A percentile compares a stretch with the other conserved stretches of the same genome.
Conservation (phyloP, 345 rosid genomes). For the Salix caprea region DNA sequence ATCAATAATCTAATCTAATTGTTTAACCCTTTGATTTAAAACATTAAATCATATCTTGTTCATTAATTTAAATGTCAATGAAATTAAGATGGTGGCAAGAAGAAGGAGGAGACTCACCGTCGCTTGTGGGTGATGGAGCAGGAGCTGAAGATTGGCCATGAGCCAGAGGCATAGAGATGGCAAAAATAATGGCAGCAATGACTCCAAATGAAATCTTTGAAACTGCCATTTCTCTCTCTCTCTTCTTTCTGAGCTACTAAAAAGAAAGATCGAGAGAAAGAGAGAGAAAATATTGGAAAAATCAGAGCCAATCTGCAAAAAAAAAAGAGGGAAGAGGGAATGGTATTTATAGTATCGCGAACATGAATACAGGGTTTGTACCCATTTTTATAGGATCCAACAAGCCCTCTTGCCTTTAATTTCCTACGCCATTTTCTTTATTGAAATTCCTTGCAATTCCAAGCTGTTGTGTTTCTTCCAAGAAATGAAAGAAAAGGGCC, state of each 20-base stretch:
- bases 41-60: background rate
- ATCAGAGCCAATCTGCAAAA: too few species aligned
- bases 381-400: background rate
- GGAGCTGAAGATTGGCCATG: constrained; percentile 14
- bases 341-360: background rate
- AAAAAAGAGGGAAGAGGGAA: background rate
- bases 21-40: too few species aligned
- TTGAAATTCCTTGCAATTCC: too few species aligned
- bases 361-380: background rate
- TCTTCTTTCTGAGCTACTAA: background rate
- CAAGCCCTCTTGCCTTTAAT: too few species aligned
- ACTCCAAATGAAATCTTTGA: background rate
- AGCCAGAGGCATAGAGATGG: constrained; percentile 8
- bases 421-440: too few species aligned
- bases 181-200: background rate
- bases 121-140: constrained; percentile 23
- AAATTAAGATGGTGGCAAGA: background rate
- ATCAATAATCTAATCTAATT: too few species aligned
- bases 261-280: background rate
- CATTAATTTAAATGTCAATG: background rate
- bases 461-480: too few species aligned
- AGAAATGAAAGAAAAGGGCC: too few species aligned
- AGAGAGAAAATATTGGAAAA: background rate
- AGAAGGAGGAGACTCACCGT: constrained; percentile 1
- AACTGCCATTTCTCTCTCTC: background rate